Base-by-base conservation (phyloP, 257 asterid species). In the Anisodus acutangulus region DNA sequence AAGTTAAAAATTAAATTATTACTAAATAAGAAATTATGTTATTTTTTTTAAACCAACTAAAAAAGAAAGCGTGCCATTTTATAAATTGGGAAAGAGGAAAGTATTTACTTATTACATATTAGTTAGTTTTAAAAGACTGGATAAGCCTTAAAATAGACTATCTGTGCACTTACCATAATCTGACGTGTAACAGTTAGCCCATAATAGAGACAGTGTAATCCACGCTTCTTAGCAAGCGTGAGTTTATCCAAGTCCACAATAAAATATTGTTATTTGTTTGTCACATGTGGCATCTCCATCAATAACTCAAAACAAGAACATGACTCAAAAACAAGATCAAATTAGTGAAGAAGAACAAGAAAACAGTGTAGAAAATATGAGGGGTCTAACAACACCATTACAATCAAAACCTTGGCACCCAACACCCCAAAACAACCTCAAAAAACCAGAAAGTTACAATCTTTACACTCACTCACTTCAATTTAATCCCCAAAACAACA, bases 351-450 rank as follows among this genome's bases (percentile, higher is more conserved):
- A 45, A 64, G 82, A 85, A 53, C 67, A 7, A 5, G 8, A 39
- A 19, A 78, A 58, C 62, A 80, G 0, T 62, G 60, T 9, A 66
- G 39, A 22, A 79, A 83, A 76, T 9, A 90, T 90, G 97, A 91
- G 78, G 37, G 85, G 87, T 51, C 84, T 90, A 3, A 82, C 95
- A 79, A 58, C 94, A 19, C 85, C 87, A 49, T 87, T 93, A 19
- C 80, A 90, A 16, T 86, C 92, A 72, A 91, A 90, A 11, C 69
- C 90, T 68, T 92, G 90, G 85, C 85, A 74, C 37, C 83, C 88
- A 78, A 55, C 59, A 5, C 37, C 82, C 45, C 91, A 13, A 51
- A 85, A 43, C 54, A 70, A 82, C 57, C 78, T 85, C 84, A 71
- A 80, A 47, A 69, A 64, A 82, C 4, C 84, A 76, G 80, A 84